Conservation (phyloP, 2,329 filamentous ascomycete species). For the Sporothrix protearum region DNA sequence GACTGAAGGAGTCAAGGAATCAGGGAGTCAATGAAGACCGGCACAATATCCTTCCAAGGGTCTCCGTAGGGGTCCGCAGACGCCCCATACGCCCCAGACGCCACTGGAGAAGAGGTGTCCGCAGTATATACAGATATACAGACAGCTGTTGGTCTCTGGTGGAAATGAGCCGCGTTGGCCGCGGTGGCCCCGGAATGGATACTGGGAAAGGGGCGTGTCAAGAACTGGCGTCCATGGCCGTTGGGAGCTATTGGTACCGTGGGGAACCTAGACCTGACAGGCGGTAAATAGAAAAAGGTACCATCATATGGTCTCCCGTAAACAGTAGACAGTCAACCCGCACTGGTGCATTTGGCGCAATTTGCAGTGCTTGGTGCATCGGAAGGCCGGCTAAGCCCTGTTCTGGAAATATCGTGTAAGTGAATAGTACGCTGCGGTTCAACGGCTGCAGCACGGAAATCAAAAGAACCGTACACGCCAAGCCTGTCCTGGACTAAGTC, state of each 20-base stretch:
- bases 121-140: background rate
- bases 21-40: background rate
- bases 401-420: background rate
- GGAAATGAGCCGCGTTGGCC: background rate
- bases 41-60: background rate
- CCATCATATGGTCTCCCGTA: background rate
- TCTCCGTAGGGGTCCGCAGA: background rate
- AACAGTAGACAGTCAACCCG: background rate
- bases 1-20: too few species aligned
- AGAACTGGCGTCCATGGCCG: background rate
- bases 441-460: background rate
- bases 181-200: background rate
- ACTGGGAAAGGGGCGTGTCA: background rate
- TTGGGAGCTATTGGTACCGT: background rate
- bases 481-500: background rate
- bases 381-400: background rate
- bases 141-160: background rate
- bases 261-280: background rate
- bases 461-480: background rate
- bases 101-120: too few species aligned
- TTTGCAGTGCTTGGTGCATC: background rate
- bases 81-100: background rate
- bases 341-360: background rate
- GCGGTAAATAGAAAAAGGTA: background rate
- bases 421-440: conserved; percentile 1